Conservation (phyloP, 768 basidiomycete species). For the Pleurotus ostreatus region DNA sequence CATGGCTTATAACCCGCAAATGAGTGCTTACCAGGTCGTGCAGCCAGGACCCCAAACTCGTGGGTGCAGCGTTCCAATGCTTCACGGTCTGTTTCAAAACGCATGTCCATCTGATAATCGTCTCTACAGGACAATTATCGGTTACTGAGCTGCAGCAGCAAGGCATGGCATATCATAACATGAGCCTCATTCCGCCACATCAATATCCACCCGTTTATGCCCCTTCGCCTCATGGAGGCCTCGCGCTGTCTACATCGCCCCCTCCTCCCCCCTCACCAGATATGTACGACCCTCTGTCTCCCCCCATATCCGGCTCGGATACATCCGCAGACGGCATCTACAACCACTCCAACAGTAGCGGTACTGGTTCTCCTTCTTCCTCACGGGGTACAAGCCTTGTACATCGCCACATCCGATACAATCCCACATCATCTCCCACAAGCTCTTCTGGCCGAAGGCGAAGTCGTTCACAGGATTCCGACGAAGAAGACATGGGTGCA, state of each 20-base stretch:
- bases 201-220: slow-evolving; percentile 63
- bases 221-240: slow-evolving; percentile 49
- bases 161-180: slow-evolving; percentile 45
- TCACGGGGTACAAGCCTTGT: slow-evolving; percentile 75
- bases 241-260: slow-evolving; percentile 66
- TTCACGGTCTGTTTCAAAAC: slow-evolving; percentile 30
- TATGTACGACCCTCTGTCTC: slow-evolving; percentile 82
- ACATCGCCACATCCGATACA: slow-evolving; percentile 69
- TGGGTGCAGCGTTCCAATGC: slow-evolving; percentile 51
- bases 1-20: slow-evolving; percentile 50
- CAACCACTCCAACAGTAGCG: slow-evolving; percentile 75
- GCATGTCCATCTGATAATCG: slow-evolving; percentile 67
- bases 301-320: slow-evolving; percentile 86
- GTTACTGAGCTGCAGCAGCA: slow-evolving; percentile 64
- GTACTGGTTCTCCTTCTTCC: slow-evolving; percentile 74
- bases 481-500: slow-evolving; percentile 71
- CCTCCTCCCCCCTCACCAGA: slow-evolving; percentile 75
- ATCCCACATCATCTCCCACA: slow-evolving; percentile 78
- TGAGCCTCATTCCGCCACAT: slow-evolving; percentile 66
- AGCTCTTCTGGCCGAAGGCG: slow-evolving; percentile 69
- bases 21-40: slow-evolving; percentile 56
- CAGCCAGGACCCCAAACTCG: slow-evolving; percentile 60
- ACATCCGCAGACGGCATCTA: slow-evolving; percentile 81
- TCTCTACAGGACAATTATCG: slow-evolving; percentile 57
- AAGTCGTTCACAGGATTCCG: slow-evolving; percentile 72